Evolutionary conservation across 768 basidiomycete genomes (phyloP).

Genomic region (Boletus eberwhitei): DNA sequence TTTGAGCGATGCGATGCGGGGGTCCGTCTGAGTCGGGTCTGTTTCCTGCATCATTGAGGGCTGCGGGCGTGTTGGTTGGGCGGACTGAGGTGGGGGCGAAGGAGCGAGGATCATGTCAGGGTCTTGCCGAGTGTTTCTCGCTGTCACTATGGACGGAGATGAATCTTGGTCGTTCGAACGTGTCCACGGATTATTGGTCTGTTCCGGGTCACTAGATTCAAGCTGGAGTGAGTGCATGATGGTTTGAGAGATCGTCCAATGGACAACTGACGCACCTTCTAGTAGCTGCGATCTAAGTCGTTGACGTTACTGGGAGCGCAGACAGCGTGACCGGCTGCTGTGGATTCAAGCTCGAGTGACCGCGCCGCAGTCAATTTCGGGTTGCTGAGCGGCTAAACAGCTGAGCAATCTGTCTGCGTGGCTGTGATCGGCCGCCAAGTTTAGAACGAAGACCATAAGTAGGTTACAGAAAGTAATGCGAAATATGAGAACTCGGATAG

Average conservation of each 20-base stretch:
- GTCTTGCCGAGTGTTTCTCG: background rate
- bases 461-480: background rate
- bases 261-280: background rate
- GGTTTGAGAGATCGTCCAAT: background rate
- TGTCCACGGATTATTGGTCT: constrained; percentile 9
- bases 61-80: background rate
- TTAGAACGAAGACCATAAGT: too few species aligned
- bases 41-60: background rate
- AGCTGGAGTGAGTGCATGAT: constrained; percentile 6
- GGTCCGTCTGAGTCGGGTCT: constrained; percentile 30
- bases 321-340: background rate
- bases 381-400: background rate
- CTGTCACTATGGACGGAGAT: background rate
- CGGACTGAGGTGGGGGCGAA: constrained; percentile 10
- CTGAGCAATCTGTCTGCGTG: background rate
- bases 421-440: background rate
- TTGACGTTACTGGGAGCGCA: constrained; percentile 2
- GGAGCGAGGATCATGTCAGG: constrained; percentile 20
- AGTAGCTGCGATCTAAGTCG: background rate
- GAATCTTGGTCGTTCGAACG: background rate
- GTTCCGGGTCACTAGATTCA: background rate
- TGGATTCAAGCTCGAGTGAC: background rate
- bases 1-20: constrained; percentile 51
- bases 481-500: background rate
- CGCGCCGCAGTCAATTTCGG: background rate